phyloP scores from a whole-genome alignment of 164 flowering plant species.

The Macadamia integrifolia region DNA sequence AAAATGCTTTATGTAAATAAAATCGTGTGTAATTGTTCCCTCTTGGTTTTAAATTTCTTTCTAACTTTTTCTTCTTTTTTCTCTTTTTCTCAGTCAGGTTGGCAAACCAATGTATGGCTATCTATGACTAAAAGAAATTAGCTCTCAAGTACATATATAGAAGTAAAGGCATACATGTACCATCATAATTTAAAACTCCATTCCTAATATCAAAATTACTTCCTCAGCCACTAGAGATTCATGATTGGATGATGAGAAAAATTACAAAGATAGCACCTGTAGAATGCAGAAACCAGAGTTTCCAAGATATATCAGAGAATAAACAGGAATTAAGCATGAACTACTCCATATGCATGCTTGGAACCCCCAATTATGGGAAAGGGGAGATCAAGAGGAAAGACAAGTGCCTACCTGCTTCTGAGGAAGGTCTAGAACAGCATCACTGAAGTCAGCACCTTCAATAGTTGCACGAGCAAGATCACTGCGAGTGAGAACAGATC shows the following conservation, averaged over 20 bases:
- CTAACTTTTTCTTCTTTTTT: too few species aligned
- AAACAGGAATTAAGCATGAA: not conserved
- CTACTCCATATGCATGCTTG: not conserved
- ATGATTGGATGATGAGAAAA: not conserved
- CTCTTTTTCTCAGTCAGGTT: too few species aligned
- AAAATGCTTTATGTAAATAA: too few species aligned
- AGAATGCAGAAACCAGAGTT: not conserved
- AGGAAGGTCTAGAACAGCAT: conserved; percentile 87
- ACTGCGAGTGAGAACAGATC: conserved; percentile 90
- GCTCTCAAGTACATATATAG: too few species aligned
- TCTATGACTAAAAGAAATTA: too few species aligned
- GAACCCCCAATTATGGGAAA: not conserved
- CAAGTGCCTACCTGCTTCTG: conserved; percentile 68
- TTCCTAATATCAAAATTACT: not conserved
- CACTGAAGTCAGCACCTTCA: conserved; percentile 96
- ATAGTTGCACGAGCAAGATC: conserved; percentile 87
- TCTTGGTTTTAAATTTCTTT: too few species aligned
- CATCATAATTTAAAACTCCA: not conserved
- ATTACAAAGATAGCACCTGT: not conserved
- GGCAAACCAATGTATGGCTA: too few species aligned
- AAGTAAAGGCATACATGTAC: not conserved
- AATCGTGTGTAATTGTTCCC: too few species aligned
- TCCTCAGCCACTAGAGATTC: not conserved
- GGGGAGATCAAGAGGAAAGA: not conserved
- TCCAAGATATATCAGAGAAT: not conserved